Conservation (phyloP, 768 basidiomycete genomes). For the Fomitopsis pulvina region DNA sequence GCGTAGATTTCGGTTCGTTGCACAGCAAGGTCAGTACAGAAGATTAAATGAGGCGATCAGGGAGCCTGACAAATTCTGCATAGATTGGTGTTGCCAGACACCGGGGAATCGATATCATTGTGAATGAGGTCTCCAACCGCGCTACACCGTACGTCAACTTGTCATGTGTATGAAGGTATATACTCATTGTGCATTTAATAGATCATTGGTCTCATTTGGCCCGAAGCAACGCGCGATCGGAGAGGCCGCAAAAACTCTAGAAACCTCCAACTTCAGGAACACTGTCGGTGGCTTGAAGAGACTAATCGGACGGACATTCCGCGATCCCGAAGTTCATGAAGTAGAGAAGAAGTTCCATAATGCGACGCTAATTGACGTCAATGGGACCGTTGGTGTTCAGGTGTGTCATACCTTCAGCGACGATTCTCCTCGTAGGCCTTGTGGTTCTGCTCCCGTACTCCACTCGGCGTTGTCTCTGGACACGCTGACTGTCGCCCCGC, state of each 20-base stretch:
- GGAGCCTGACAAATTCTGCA: slow-evolving; percentile 5
- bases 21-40: slow-evolving; percentile 63
- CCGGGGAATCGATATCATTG: slow-evolving; percentile 97
- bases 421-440: background rate
- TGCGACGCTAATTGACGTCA: slow-evolving; percentile 77
- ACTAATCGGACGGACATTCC: slow-evolving; percentile 73
- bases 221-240: slow-evolving; percentile 87
- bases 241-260: slow-evolving; percentile 94
- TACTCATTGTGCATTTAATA: slow-evolving; percentile 24
- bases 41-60: background rate
- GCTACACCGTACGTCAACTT: slow-evolving; percentile 75
- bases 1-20: slow-evolving; percentile 88
- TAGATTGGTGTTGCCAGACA: slow-evolving; percentile 94
- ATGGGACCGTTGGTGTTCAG: slow-evolving; percentile 80
- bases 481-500: too few relatives aligned
- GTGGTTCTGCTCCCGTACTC: too few relatives aligned
- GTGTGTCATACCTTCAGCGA: slow-evolving; percentile 38
- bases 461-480: too few relatives aligned
- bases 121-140: slow-evolving; percentile 96
- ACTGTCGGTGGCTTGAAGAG: slow-evolving; percentile 92
- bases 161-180: background rate
- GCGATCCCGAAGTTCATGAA: slow-evolving; percentile 76
- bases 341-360: slow-evolving; percentile 91
- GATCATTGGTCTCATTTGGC: slow-evolving; percentile 93
- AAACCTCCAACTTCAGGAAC: slow-evolving; percentile 97